Base-by-base conservation (phyloP, 768 basidiomycete species). In the Dioszegia crocea region DNA sequence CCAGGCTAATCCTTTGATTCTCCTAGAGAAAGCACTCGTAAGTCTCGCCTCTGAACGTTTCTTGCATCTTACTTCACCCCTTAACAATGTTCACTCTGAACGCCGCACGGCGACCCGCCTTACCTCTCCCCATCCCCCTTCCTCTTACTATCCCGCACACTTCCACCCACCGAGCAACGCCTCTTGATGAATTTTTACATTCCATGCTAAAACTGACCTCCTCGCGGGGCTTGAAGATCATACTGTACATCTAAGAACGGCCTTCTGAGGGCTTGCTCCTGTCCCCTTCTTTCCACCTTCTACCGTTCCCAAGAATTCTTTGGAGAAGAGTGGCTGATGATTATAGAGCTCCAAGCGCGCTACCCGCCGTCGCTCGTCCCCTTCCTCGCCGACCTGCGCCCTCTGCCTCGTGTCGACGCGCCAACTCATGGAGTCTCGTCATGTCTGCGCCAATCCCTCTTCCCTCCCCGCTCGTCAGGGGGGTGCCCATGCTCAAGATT, bases 401-500 rank as follows among this genome's bases (percentile, higher is more conserved):
- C 29, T 21, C 33, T 49, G 40, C 31, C 24, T 43, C 12, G 44
- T 41, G 56, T 16, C 17, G 12, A 19, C 31, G n/a, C n/a, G n/a
- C n/a, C n/a, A n/a, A n/a, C n/a, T n/a, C n/a, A n/a, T n/a, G n/a
- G n/a, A n/a, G n/a, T n/a, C n/a, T n/a, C n/a, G n/a, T 59, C 48
- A 51, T 51, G 57, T 21, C 29, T 16, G 56, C 47, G 12, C 30
- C 26, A 17, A 26, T 12, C 21, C 12, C 39, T 43, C 19, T 59
- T 1, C 73, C 73, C 1, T 9, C 38, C 6, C 46, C 64, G 2
- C 58, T 76, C 29, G 40, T 38, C 3, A 55, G 57, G 12, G 74
- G 74, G 17, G 71, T 73, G 24, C 81, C 82, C 0, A 87, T 94
- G 86, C 84, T 85, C 63, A 96, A 94, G 70, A 85, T 93, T 16